Evolutionary conservation across 441 rosid genomes (phyloP).

Genomic region (Brassica hybrid): DNA sequence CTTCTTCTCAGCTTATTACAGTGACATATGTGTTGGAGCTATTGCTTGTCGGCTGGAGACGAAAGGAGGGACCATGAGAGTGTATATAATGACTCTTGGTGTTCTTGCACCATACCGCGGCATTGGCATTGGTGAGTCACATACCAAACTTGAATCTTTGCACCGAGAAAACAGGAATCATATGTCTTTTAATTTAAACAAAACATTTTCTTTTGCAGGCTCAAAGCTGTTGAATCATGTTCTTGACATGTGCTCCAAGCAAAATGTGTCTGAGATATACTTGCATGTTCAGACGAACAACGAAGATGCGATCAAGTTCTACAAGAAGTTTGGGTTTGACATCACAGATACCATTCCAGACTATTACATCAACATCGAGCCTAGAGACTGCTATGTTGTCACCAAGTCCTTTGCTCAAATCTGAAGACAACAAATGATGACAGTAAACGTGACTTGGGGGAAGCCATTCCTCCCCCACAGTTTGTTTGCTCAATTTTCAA

Average conservation of each 20-base stretch:
- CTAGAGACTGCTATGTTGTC: constrained; percentile 85
- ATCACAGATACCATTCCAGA: too few relatives aligned
- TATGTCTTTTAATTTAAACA: too few relatives aligned
- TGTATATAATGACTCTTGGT: constrained; percentile 97
- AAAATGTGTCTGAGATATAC: constrained; percentile 76
- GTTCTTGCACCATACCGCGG: constrained; percentile 98
- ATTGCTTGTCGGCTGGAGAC: constrained; percentile 20
- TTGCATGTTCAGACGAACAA: constrained; percentile 97
- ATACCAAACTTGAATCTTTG: background rate
- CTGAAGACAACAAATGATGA: constrained; percentile 60
- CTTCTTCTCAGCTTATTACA: constrained; percentile 62
- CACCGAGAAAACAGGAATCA: too few relatives aligned
- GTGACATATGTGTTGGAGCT: too few relatives aligned
- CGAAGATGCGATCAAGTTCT: constrained; percentile 89
- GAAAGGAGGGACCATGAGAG: constrained; percentile 70
- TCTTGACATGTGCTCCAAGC: constrained; percentile 75
- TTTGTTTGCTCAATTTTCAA: constrained; percentile 20
- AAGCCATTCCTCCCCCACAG: constrained; percentile 34
- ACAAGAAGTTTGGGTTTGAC: constrained; percentile 93
- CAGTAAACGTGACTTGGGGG: background rate
- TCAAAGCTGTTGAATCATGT: constrained; percentile 85
- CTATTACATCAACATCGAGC: constrained; percentile 83
- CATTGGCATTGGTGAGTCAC: constrained; percentile 85
- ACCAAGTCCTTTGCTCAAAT: constrained; percentile 55
- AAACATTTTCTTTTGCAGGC: constrained; percentile 51